phyloP scores from a whole-genome alignment of 169 alveolate species.

The Plasmodium reichenowi region DNA sequence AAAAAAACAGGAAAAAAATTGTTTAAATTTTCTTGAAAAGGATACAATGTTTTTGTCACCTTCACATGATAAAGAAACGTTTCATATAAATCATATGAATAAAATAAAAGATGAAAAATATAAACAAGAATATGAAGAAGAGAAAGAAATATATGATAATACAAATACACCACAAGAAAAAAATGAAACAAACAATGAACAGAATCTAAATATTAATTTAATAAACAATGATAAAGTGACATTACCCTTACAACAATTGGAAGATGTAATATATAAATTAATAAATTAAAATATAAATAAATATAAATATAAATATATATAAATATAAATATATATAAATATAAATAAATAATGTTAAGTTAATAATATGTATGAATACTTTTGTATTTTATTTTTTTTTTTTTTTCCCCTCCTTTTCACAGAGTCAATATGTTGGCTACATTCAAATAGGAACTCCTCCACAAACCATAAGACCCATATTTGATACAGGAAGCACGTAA shows the following conservation, averaged over 20 bases:
- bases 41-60: not conserved
- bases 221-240: constrained; percentile 10
- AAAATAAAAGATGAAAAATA: not conserved
- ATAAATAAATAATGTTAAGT: not conserved
- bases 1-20: constrained; percentile 15
- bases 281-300: not conserved
- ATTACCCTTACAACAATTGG: constrained; percentile 51
- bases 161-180: not conserved
- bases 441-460: constrained; percentile 87
- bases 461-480: constrained; percentile 85
- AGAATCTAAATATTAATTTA: constrained; percentile 7
- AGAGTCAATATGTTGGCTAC: constrained; percentile 82
- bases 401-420: not conserved
- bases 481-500: constrained; percentile 91
- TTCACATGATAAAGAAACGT: not conserved
- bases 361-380: not conserved
- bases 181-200: not conserved
- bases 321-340: not conserved
- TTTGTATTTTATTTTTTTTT: not conserved
- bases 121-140: not conserved
- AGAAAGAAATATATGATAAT: not conserved
- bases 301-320: not conserved
- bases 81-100: not conserved
- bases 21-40: constrained; percentile 43
- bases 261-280: constrained; percentile 42